Percentiles rank a stretch among this genome's conserved stretches.
Evolutionary conservation across 352 stramenopile genomes (phyloP).

Genomic region (Thraustotheca clavata): DNA sequence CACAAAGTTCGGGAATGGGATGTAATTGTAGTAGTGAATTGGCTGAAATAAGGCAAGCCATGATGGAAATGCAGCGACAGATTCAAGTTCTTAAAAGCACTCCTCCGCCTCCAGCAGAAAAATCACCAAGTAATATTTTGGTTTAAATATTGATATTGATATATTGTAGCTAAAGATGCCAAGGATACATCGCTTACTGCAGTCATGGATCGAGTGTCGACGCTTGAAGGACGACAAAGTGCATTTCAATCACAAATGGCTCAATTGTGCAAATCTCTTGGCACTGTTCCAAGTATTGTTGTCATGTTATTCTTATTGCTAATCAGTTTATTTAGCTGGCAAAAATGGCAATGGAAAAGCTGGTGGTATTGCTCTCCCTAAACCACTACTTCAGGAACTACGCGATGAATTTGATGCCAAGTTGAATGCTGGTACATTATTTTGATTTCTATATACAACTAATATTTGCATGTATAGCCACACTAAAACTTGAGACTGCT

Average conservation of each 20-base stretch:
- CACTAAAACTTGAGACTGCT: conserved; percentile 30
- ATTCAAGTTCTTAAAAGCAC: conserved; percentile 3
- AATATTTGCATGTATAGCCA: neutral
- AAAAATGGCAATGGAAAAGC: conserved; percentile 16
- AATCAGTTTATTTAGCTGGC: neutral
- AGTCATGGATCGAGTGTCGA: conserved; percentile 50
- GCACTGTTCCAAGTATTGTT: conserved; percentile 58
- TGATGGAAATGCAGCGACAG: conserved; percentile 6
- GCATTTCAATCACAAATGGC: conserved; percentile 75
- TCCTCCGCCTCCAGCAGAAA: neutral
- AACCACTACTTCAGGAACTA: conserved; percentile 63
- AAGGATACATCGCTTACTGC: conserved; percentile 3
- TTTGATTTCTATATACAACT: neutral
- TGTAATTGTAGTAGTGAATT: conserved; percentile 18
- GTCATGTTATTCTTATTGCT: conserved; percentile 24
- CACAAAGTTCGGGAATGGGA: neutral
- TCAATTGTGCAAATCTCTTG: conserved; percentile 64
- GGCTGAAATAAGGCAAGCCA: neutral
- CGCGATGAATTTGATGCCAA: conserved; percentile 63
- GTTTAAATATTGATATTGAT: neutral
- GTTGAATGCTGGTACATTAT: conserved; percentile 30
- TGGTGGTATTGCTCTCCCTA: conserved; percentile 23
- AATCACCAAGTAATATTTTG: neutral
- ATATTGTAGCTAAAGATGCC: neutral
- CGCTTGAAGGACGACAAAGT: conserved; percentile 60